These are phyloP conservation scores for Cryptosporidium ubiquitum DNA, from an alignment of 169 alveolate genomes.

Conservation along the genomic window DNA sequence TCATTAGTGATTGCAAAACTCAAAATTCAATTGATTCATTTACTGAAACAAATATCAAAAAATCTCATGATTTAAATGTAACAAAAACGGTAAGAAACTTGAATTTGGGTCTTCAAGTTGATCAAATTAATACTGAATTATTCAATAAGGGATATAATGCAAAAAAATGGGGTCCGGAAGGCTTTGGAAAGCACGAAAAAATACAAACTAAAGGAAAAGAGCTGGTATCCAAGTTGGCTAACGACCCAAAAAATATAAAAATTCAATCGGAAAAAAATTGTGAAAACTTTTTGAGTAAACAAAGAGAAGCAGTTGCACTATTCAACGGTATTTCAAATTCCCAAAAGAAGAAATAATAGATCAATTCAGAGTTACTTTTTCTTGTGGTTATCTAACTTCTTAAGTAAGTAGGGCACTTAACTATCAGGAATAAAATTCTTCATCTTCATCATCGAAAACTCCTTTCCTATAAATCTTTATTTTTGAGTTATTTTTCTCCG, in stretches of 20 bases:
- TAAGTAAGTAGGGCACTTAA: neutral
- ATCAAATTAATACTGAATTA: neutral
- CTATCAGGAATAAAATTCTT: neutral
- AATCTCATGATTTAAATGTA: neutral
- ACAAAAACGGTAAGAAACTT: neutral
- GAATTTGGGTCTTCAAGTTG: neutral
- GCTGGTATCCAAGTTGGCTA: neutral
- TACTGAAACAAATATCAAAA: neutral
- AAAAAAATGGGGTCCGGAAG: slow-evolving; percentile 65
- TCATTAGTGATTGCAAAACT: neutral
- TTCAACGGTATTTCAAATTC: slow-evolving; percentile 49
- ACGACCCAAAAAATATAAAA: neutral
- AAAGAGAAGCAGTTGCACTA: slow-evolving; percentile 41
- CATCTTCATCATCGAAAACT: slow-evolving; percentile 67
- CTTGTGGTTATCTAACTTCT: neutral
- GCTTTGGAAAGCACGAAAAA: slow-evolving; percentile 18
- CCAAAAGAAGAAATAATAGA: neutral
- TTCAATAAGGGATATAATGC: neutral
- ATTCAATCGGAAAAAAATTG: neutral
- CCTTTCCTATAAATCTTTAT: slow-evolving; percentile 34
- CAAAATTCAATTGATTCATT: neutral
- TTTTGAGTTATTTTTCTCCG: slow-evolving; percentile 13
- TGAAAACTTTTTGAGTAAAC: slow-evolving; percentile 1
- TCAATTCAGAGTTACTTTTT: neutral
- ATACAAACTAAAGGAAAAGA: neutral